These are phyloP conservation scores for Friedmanniomyces endolithicus DNA, from an alignment of 495 filamentous ascomycete species.

Conservation along the genomic window DNA sequence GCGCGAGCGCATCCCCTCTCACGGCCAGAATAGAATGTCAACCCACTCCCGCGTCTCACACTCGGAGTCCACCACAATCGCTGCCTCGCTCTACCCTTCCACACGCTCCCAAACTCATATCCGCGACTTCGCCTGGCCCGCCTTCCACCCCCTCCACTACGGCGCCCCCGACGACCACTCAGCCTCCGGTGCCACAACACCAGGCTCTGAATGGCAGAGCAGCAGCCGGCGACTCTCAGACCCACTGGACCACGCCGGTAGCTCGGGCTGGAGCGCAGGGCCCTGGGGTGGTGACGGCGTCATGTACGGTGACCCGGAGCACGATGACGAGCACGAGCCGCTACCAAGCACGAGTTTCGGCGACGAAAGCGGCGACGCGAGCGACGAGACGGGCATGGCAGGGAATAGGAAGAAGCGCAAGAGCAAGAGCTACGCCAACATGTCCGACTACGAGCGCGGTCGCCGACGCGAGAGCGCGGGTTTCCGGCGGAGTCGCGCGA, in stretches of 20 bases:
- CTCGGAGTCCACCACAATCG: constrained; percentile 48
- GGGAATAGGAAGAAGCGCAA: constrained; percentile 10
- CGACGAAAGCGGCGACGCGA: constrained; percentile 23
- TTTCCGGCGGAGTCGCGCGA: constrained; percentile 6
- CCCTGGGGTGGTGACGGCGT: constrained; percentile 20
- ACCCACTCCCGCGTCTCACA: constrained; percentile 48
- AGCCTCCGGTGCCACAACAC: constrained; percentile 67
- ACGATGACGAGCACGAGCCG: constrained; percentile 35
- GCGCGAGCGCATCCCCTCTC: constrained; percentile 18
- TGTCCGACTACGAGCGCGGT: constrained; percentile 19
- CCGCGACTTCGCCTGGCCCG: constrained; percentile 88
- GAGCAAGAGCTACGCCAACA: constrained; percentile 14
- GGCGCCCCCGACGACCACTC: constrained; percentile 64
- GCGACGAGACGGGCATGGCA: not conserved
- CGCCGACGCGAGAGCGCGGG: constrained; percentile 12
- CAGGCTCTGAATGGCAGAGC: constrained; percentile 56
- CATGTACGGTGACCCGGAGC: constrained; percentile 11
- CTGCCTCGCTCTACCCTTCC: constrained; percentile 71
- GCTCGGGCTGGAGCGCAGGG: constrained; percentile 16
- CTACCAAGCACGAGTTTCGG: constrained; percentile 75
- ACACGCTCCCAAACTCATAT: constrained; percentile 81
- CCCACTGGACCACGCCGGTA: not conserved
- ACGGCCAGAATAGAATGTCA: constrained; percentile 34
- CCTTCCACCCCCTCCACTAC: constrained; percentile 78
- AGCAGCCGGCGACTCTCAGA: constrained; percentile 16